Evolutionary conservation across 192 early-diverging fungal genomes (phyloP).

Genomic region (Rhizoclosmatium globosum): DNA sequence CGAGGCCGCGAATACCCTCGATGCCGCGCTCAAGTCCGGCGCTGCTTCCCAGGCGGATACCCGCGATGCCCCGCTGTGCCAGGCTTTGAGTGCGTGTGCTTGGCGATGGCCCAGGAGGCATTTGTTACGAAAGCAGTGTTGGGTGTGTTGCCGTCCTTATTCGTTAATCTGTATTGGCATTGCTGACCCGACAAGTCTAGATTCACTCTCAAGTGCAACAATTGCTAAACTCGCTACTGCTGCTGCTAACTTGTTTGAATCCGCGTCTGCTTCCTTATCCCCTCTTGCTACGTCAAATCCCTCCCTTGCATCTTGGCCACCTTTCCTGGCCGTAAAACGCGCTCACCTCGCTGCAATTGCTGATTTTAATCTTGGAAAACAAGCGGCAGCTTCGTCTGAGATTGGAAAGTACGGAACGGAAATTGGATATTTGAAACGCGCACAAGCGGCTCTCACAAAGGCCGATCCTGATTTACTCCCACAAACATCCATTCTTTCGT

Average conservation of each 20-base stretch:
- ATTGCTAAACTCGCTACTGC: background rate
- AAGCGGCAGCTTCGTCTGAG: background rate
- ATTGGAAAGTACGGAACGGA: background rate
- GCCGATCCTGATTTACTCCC: background rate
- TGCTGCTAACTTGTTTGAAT: background rate
- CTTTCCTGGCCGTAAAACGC: background rate
- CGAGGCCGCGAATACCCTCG: slow-evolving; percentile 1
- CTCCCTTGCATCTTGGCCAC: background rate
- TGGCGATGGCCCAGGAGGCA: background rate
- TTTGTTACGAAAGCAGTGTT: background rate
- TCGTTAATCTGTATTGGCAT: background rate
- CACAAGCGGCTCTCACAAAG: background rate
- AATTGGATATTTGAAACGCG: background rate
- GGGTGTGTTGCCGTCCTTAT: background rate
- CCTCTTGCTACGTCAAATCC: background rate
- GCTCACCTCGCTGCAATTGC: too few relatives aligned
- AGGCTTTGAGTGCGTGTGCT: background rate
- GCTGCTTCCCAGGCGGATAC: background rate
- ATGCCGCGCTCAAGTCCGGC: background rate
- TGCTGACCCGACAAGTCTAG: background rate
- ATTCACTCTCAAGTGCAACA: too few relatives aligned
- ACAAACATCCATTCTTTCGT: background rate
- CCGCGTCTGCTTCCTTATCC: background rate
- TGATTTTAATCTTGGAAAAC: too few relatives aligned
- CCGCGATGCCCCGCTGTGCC: background rate